Base-by-base conservation (phyloP, 768 basidiomycete species). In the Tephrocybe sp. region DNA sequence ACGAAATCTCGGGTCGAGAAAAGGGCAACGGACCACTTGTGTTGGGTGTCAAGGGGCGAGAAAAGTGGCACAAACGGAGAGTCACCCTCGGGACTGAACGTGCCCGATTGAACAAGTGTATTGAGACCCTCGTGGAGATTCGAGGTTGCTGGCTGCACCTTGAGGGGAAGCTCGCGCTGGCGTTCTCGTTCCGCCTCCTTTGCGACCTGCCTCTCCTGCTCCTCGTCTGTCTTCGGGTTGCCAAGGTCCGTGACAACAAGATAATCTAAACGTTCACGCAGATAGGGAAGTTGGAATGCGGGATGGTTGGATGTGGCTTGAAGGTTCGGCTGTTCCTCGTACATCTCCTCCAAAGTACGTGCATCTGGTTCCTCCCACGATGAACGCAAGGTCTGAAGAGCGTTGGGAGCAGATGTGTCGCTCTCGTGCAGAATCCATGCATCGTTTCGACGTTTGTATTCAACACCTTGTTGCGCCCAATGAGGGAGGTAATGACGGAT, bases 161-260 rank as follows among this genome's bases (percentile, higher is more conserved):
- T 61, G 0, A 65, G 56, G 4, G 75, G 72, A 4, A 74, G 65
- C 56, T 75, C 62, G 1, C 71, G 51, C 47, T 77, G 65, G 11
- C 59, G 62, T 51, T 80, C 77, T 5, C 57, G 61, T 55, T 79
- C 76, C 3, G 68, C 62, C 57, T 81, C 74, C 15, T 72, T 71
- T 4, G 58, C 53, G 8, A 80, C 62, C 48, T 81, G 77, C 20
- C 78, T 62, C 48, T 80, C 79, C 51, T 80, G 78, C 51, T 80
- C 79, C 56, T 80, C 77, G 24, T 72, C 72, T 59, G 75, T 59
- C 30, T 48, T 57, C 18, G 30, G 52, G n/a, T 61, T 53, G 11
- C 43, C 32, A 4, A 70, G 28, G 1, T 53, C 40, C 10, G 45
- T 41, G 6, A 69, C 21, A 1, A 73, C 73, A 10, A 76, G 62